Base-by-base conservation (phyloP, 768 basidiomycete species). In the Russula lepida region DNA sequence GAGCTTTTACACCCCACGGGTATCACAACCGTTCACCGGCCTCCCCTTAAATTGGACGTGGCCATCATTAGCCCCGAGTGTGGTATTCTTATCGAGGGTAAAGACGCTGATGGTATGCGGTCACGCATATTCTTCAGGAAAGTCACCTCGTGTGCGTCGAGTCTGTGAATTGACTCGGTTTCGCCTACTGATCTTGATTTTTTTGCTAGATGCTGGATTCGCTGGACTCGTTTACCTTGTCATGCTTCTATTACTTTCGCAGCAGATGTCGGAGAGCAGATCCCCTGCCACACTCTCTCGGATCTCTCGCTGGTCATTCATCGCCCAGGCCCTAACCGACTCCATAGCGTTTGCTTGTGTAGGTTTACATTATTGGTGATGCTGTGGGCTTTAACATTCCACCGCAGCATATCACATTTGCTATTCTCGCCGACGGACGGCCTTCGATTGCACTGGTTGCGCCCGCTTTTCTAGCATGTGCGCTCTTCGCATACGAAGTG, bases 281-380 rank as follows among this genome's bases (percentile, higher is more conserved):
- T 92, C 88, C 5, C 90, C 92, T 1, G 84, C 88, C 1, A 84
- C 85, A 6, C 78, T 95, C 17, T 82, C 87, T 6, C 83, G 88
- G 17, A 78, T 94, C 9, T 95, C 92, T 2, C 77, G 88, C 7
- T 93, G 89, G 86, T 83, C 86, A 1, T 92, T 95, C 70, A 76
- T 92, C 23, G 74, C 84, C 6, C 91, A 94, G 71, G 81, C 86
- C 6, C 81, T 85, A 1, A 80, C 90, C 21, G 93, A 97, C 69
- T 82, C 88, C 0, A 84, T 92, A 46, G 84, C 89, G 0, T 95
- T 95, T 70, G 89, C 89, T 21, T 88, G 88, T 0, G 78, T 79
- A 65, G 9, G 77, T 12, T 47, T 6, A 0, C 4, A 48, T 4
- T n/a, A 35, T 35, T 6, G 25, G 13, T 21, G 15, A 33, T 27